Evolutionary conservation across 2,329 filamentous ascomycete genomes (phyloP).

Genomic region (Beauveria medogensis): DNA sequence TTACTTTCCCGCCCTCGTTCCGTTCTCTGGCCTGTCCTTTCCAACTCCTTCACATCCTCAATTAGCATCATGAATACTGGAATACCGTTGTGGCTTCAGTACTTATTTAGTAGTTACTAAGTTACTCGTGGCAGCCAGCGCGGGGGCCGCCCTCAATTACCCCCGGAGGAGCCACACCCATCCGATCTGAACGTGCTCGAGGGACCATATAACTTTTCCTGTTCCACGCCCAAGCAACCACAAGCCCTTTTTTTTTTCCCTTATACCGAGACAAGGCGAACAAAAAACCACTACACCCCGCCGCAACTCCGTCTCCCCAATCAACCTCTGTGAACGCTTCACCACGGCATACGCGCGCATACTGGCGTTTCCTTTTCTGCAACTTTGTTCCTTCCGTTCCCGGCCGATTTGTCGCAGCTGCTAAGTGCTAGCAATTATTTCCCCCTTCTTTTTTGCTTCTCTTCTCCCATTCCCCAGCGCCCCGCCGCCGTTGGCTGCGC

Average conservation of each 20-base stretch:
- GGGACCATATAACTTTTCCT: slow-evolving; percentile 5
- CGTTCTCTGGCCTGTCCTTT: neutral
- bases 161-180: neutral
- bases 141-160: neutral
- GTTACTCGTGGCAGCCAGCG: neutral
- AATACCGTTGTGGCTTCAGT: neutral
- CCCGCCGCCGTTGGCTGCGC: neutral
- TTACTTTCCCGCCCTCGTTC: neutral
- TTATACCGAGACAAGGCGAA: slow-evolving; percentile 15
- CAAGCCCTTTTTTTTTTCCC: neutral
- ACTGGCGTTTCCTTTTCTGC: neutral
- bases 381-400: neutral
- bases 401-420: neutral
- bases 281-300: neutral
- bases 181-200: slow-evolving; percentile 2
- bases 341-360: slow-evolving; percentile 9
- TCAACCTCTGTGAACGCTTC: slow-evolving; percentile 6
- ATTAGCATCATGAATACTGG: neutral
- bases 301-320: neutral
- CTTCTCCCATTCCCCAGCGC: neutral
- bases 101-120: neutral
- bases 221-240: neutral
- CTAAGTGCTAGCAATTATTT: neutral
- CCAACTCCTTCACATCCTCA: neutral
- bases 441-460: neutral